phyloP scores from a whole-genome alignment of 208 protist genomes.

The Leishmania lainsoni region DNA sequence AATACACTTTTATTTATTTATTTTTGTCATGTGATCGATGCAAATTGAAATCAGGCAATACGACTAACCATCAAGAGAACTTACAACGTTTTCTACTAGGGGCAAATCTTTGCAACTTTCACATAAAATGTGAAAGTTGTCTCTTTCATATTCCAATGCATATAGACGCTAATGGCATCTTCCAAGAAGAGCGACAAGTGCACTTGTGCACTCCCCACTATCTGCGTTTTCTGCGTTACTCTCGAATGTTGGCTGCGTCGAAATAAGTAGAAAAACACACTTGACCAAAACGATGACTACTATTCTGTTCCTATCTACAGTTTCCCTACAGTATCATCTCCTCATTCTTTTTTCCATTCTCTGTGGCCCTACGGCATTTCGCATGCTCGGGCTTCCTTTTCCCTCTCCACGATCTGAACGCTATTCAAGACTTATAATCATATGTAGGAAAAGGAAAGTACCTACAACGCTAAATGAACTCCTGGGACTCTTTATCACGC shows the following conservation, averaged over 20 bases:
- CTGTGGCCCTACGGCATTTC: neutral
- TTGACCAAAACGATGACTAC: neutral
- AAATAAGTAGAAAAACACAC: neutral
- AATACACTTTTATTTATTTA: slow-evolving; percentile 12
- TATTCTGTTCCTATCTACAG: neutral
- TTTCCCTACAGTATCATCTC: neutral
- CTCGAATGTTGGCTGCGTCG: neutral
- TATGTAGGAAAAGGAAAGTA: too few relatives aligned
- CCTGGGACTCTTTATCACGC: slow-evolving; percentile 6
- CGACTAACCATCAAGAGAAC: neutral
- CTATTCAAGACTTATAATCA: neutral
- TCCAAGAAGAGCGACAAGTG: neutral
- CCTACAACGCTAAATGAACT: neutral
- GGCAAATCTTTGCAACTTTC: too few relatives aligned
- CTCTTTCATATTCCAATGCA: neutral
- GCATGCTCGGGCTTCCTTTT: neutral
- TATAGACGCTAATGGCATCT: neutral
- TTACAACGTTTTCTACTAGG: neutral
- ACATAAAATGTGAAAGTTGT: neutral
- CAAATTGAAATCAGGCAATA: neutral
- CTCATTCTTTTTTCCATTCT: neutral
- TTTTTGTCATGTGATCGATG: slow-evolving; percentile 1
- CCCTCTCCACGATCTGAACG: neutral
- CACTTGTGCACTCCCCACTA: neutral
- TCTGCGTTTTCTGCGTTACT: too few relatives aligned